These are phyloP conservation scores for Tulasnella sp. DNA, from an alignment of 768 basidiomycete species.

Conservation along the genomic window DNA sequence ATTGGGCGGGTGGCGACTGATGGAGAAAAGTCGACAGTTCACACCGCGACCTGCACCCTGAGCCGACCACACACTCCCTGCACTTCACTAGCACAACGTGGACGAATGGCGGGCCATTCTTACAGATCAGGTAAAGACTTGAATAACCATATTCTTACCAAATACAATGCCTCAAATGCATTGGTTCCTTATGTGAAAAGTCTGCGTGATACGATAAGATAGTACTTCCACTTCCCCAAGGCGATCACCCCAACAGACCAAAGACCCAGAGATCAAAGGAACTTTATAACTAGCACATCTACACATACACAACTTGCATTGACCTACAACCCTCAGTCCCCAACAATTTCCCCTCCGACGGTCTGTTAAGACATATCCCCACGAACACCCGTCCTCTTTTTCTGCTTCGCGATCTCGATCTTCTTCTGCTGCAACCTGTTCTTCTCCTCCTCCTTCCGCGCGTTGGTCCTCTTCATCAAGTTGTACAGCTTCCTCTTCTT, in stretches of 20 bases:
- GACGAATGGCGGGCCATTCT: slow-evolving; percentile 2
- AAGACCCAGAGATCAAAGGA: too few relatives aligned
- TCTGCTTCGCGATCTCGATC: slow-evolving; percentile 58
- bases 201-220: neutral
- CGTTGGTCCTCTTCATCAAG: slow-evolving; percentile 86
- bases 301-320: neutral
- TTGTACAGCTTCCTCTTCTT: slow-evolving; percentile 92
- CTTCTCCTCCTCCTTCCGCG: slow-evolving; percentile 79
- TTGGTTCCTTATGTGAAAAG: neutral
- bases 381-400: slow-evolving; percentile 41
- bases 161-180: neutral
- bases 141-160: neutral
- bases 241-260: too few relatives aligned
- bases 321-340: too few relatives aligned
- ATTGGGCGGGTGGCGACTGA: neutral
- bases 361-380: neutral
- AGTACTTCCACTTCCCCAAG: neutral
- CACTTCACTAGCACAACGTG: neutral
- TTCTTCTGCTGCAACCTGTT: slow-evolving; percentile 58
- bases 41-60: neutral
- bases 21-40: neutral
- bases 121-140: neutral
- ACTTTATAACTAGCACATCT: neutral
- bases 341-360: too few relatives aligned
- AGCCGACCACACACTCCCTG: slow-evolving; percentile 12